Base-by-base conservation (phyloP, 495 filamentous ascomycete species). In the Penicillium crystallinum region DNA sequence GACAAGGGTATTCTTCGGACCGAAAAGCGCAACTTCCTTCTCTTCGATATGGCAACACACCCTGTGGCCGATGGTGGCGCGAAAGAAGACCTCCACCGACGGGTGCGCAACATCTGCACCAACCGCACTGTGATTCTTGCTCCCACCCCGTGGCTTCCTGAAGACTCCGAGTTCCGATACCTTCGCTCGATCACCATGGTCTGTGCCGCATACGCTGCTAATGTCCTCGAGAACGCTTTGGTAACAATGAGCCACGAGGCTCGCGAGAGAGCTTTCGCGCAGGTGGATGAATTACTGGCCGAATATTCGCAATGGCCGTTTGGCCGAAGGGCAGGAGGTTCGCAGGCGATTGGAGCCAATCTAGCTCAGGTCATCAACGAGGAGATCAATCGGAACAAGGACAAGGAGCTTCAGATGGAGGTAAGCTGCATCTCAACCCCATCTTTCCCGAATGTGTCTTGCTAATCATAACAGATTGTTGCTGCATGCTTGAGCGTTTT, bases 1-100 rank as follows among this genome's bases (percentile, higher is more conserved):
- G 93, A 98, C 72, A 98, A 98, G 73, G 93, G 93, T 48, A 96
- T 98, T 68, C 82, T 98, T 42, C 88, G 93, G 61, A 98, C 93
- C 51, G 93, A 98, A 72, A 98, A 98, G 76, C 89, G 90, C 67
- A 98, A 98, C 75, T 98, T 98, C 73, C 81, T 98, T 58, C 87
- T 98, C 46, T 98, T 98, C 74, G 93, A 98, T 74, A 98, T 98
- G 93, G 93, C 93, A 11, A 98, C 93, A 38, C 93, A 97, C 68
- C 93, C 93, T n/a, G 91, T 98, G 25, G 93, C 89, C 53, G 93
- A 97, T 67, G 88, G 89, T 54, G 92, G 91, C 59, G 93, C 93
- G 46, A 98, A 98, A 74, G 93, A 98, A 58, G 93, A 98, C 73
- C 90, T 98, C 58, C 83, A 92, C 59, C 81, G 87, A 62, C 85